phyloP scores from a whole-genome alignment of 805 yeast genomes.

The Torulaspora quercuum region DNA sequence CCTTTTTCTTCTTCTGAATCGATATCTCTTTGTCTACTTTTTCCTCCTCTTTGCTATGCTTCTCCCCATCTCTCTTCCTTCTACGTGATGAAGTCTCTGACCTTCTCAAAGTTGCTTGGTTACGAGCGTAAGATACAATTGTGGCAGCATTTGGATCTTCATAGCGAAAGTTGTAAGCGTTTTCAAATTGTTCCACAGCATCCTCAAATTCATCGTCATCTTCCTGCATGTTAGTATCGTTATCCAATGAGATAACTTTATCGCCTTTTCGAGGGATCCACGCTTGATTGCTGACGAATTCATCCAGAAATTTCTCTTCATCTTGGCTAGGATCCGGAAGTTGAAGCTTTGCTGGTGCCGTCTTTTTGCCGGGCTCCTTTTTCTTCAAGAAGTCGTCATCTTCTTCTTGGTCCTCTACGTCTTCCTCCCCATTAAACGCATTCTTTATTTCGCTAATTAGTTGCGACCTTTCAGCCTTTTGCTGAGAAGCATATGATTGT shows the following conservation, averaged over 20 bases:
- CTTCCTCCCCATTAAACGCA: slow-evolving; percentile 53
- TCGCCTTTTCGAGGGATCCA: slow-evolving; percentile 82
- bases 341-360: slow-evolving; percentile 19
- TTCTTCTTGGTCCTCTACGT: slow-evolving; percentile 43
- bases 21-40: slow-evolving; percentile 55
- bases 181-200: slow-evolving; percentile 86
- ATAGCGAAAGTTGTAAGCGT: slow-evolving; percentile 89
- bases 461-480: slow-evolving; percentile 67
- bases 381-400: slow-evolving; percentile 57
- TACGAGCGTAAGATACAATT: slow-evolving; percentile 91
- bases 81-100: slow-evolving; percentile 70
- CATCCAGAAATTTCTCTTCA: slow-evolving; percentile 66
- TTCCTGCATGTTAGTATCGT: slow-evolving; percentile 43
- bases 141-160: slow-evolving; percentile 91
- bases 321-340: slow-evolving; percentile 68
- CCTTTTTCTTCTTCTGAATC: slow-evolving; percentile 66
- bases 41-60: slow-evolving; percentile 49
- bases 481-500: slow-evolving; percentile 71
- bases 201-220: slow-evolving; percentile 88
- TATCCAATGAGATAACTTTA: slow-evolving; percentile 50
- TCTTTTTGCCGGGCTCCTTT: slow-evolving; percentile 42
- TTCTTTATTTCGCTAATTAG: slow-evolving; percentile 74
- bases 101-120: slow-evolving; percentile 86
- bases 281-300: slow-evolving; percentile 71
- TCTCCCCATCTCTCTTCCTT: slow-evolving; percentile 72